Percentiles rank a stretch among this genome's conserved stretches.
These are phyloP conservation scores for Leishmania turanica DNA, from an alignment of 208 protist genomes.

Conservation along the genomic window DNA sequence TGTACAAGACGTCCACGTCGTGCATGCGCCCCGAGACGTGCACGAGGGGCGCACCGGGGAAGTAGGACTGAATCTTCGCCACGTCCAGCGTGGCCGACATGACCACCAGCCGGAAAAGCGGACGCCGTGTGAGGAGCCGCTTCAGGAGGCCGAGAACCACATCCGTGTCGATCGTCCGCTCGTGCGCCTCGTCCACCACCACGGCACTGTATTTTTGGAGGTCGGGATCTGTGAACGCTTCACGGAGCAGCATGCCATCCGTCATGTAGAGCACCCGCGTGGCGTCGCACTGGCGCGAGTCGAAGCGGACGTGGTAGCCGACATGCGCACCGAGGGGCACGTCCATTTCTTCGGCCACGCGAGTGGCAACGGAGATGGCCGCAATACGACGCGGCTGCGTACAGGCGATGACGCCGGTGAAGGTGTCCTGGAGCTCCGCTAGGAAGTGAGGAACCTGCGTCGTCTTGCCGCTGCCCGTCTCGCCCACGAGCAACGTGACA, in stretches of 20 bases:
- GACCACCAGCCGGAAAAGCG: slow-evolving; percentile 94
- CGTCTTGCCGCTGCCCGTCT: slow-evolving; percentile 97
- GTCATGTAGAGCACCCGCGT: slow-evolving; percentile 99
- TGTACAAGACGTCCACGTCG: slow-evolving; percentile 83
- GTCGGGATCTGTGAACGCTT: slow-evolving; percentile 87
- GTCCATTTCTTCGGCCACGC: slow-evolving; percentile 98
- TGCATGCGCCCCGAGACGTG: slow-evolving; percentile 97
- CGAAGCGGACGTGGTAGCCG: slow-evolving; percentile 99
- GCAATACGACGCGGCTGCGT: slow-evolving; percentile 99
- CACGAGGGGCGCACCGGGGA: slow-evolving; percentile 96
- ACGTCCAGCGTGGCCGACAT: slow-evolving; percentile 98
- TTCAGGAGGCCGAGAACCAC: slow-evolving; percentile 98
- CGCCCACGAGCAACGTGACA: slow-evolving; percentile 93
- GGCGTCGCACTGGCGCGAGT: slow-evolving; percentile 89
- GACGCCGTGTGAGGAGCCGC: slow-evolving; percentile 51
- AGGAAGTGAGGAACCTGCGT: slow-evolving; percentile 97
- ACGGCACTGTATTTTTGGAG: slow-evolving; percentile 95
- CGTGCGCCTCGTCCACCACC: slow-evolving; percentile 99
- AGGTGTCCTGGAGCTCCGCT: slow-evolving; percentile 45
- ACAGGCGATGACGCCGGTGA: slow-evolving; percentile 74
- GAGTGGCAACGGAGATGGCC: slow-evolving; percentile 97
- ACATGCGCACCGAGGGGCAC: slow-evolving; percentile 97
- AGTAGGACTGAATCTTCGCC: slow-evolving; percentile 97
- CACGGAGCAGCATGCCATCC: slow-evolving; percentile 99
- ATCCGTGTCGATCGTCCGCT: slow-evolving; percentile 99